phyloP scores from a whole-genome alignment of 441 rosid genomes.

The Erodium moschatum region DNA sequence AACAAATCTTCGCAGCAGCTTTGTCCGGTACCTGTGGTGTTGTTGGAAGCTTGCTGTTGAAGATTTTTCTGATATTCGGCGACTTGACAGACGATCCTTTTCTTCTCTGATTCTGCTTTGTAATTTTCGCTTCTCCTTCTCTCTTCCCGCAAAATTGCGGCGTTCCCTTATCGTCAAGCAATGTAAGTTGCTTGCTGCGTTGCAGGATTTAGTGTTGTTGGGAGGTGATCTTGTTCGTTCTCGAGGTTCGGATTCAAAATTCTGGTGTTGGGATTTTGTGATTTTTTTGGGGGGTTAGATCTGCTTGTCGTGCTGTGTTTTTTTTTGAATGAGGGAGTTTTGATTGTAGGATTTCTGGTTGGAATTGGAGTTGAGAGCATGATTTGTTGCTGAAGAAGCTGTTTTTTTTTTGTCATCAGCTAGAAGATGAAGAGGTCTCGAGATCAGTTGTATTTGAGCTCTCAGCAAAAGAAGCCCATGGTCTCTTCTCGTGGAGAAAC shows the following conservation, averaged over 20 bases:
- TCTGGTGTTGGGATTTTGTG: constrained; percentile 6
- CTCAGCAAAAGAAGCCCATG: constrained; percentile 54
- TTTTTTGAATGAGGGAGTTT: constrained; percentile 17
- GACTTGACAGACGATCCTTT: constrained; percentile 20
- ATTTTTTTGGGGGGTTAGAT: constrained; percentile 31
- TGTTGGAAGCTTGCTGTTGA: constrained; percentile 17
- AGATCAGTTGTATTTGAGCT: constrained; percentile 46
- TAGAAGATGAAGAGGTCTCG: constrained; percentile 68
- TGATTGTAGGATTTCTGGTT: constrained; percentile 25
- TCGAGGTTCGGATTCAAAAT: constrained; percentile 24
- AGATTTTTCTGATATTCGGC: constrained; percentile 22
- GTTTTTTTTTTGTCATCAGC: constrained; percentile 12
- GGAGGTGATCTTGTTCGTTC: constrained; percentile 22
- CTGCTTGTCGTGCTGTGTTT: constrained; percentile 20
- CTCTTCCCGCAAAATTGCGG: background rate
- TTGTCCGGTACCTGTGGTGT: background rate
- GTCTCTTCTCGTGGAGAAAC: constrained; percentile 60
- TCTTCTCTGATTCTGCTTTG: constrained; percentile 20
- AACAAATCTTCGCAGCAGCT: constrained; percentile 10
- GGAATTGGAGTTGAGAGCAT: constrained; percentile 31
- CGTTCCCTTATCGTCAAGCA: constrained; percentile 39
- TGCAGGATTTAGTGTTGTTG: constrained; percentile 14
- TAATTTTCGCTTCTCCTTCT: constrained; percentile 24
- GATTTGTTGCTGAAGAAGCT: constrained; percentile 32
- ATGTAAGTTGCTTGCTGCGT: constrained; percentile 31